Evolutionary conservation across 2,329 filamentous ascomycete genomes (phyloP).

Genomic region (Delphinella strobiligena): DNA sequence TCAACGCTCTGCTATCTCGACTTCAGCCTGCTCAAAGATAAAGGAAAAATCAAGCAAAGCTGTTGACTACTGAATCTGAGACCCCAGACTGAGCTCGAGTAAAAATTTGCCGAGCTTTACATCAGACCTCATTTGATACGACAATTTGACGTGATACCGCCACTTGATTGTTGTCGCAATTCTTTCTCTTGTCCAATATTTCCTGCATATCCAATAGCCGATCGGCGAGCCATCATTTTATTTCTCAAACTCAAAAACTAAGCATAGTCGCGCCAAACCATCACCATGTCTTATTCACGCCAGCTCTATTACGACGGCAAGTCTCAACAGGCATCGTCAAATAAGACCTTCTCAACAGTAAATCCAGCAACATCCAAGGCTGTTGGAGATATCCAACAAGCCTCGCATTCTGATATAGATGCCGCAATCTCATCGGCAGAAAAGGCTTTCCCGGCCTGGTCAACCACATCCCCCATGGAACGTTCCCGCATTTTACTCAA

Average conservation of each 20-base stretch:
- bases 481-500: conserved; percentile 68
- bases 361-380: conserved; percentile 60
- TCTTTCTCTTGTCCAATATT: not conserved
- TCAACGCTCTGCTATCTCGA: too few species aligned
- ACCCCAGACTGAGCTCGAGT: not conserved
- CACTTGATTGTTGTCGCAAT: not conserved
- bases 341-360: conserved; percentile 56
- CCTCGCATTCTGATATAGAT: conserved; percentile 56
- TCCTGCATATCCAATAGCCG: too few species aligned
- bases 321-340: conserved; percentile 47
- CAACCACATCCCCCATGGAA: conserved; percentile 58
- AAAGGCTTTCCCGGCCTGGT: conserved; percentile 64
- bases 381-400: conserved; percentile 59
- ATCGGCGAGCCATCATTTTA: too few species aligned
- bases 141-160: not conserved
- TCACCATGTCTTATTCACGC: conserved; percentile 5
- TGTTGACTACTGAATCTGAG: too few species aligned
- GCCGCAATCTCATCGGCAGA: conserved; percentile 59
- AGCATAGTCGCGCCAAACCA: too few species aligned
- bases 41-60: too few species aligned
- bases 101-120: not conserved
- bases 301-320: conserved; percentile 63
- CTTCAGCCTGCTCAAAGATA: too few species aligned
- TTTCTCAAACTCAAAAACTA: too few species aligned
- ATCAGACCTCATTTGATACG: not conserved